Conservation (phyloP, 1,139 yeast genomes). For the Suhomyces bolitotheri region DNA sequence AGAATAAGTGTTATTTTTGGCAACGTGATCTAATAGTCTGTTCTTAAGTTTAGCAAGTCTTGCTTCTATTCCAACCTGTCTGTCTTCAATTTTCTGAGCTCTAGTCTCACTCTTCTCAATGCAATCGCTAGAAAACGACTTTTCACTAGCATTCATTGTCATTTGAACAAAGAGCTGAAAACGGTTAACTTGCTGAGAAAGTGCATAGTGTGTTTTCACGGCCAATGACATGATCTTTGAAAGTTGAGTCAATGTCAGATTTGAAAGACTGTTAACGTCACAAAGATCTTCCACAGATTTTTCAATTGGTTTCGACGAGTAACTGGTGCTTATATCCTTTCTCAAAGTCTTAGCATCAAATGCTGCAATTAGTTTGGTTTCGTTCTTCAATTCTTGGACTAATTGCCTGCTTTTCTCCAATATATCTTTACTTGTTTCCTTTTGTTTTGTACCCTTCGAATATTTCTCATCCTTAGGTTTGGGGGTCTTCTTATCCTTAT, state of each 20-base stretch:
- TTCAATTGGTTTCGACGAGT: neutral
- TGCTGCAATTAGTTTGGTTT: too few relatives aligned
- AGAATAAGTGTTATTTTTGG: constrained; percentile 20
- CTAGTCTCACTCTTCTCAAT: constrained; percentile 7
- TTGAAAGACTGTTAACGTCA: constrained; percentile 19
- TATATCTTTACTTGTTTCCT: neutral
- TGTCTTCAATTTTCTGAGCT: constrained; percentile 18
- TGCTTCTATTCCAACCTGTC: constrained; percentile 25
- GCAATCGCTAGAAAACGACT: neutral
- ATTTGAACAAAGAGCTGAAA: constrained; percentile 27
- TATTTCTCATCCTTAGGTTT: too few relatives aligned
- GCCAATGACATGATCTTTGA: constrained; percentile 22
- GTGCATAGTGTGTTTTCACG: constrained; percentile 26
- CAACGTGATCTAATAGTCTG: constrained; percentile 26
- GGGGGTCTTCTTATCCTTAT: neutral
- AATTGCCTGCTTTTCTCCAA: neutral
- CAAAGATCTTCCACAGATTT: constrained; percentile 5
- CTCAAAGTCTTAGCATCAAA: neutral
- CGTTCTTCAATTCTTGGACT: too few relatives aligned
- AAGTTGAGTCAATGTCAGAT: constrained; percentile 19
- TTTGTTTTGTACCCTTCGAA: too few relatives aligned
- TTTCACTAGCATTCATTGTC: constrained; percentile 15
- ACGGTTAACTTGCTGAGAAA: constrained; percentile 24
- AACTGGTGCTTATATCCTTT: neutral
- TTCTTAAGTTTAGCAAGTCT: constrained; percentile 25